Base-by-base conservation (phyloP, 306 rosid species). In the Arachis stenosperma region DNA sequence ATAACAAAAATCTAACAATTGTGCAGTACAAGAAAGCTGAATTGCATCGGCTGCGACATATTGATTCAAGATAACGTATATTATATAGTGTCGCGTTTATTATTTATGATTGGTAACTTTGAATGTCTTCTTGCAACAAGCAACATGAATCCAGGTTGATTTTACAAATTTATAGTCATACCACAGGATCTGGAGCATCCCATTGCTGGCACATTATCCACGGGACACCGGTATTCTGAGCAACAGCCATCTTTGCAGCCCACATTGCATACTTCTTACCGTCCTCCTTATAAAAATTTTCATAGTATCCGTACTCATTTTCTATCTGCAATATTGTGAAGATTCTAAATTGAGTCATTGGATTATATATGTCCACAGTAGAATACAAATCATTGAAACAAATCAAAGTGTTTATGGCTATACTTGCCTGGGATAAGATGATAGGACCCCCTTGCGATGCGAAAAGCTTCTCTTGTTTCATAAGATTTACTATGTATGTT, bases 181-280 rank as follows among this genome's bases (percentile, higher is more conserved):
- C 98, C 93, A 93, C 98, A 77, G 93, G 85, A 66, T 89, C 92
- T 70, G 98, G 97, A 83, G 98, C 97, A 86, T 93, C 98, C 80
- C 74, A 90, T 76, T 90, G 98, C 70, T 90, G 98, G 83, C 98
- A 93, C 98, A 93, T 90, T 69, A 90, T 89, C 98, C 97, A 90
- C 73, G 97, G 97, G 70, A 90, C 93, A 6, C 96, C 90, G n/a
- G 62, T 86, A 76, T 93, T 89, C 73, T 88, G 97, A 71, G 96
- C 81, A 70, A 93, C 92, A 59, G 98, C 98, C 97, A 89, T 90
- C 69, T 78, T 86, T 78, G 98, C 98, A 77, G 97, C 90, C 97
- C 98, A 93, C 85, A 76, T 50, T 37, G 96, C 93, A 83, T 93
- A 90, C 71, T 83, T 77, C 82, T 90, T 87, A 50, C 98, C 98